phyloP scores from a whole-genome alignment of 371 early-diverging fungal species.

The Circinella umbellata region DNA sequence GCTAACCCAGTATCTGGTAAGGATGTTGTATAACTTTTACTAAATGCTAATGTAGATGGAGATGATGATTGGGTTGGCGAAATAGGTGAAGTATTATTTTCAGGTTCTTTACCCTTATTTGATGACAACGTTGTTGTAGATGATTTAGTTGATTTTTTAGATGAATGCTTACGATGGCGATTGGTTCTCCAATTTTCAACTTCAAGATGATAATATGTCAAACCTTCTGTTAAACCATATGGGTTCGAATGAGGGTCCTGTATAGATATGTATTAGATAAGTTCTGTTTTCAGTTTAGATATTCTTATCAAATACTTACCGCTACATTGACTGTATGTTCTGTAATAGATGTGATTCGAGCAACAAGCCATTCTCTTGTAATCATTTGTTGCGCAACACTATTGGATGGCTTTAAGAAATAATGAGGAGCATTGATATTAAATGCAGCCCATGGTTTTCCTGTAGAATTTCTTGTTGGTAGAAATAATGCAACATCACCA shows the following conservation, averaged over 20 bases:
- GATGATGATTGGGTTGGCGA: too few species aligned
- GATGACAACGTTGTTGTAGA: not conserved
- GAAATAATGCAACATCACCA: constrained; percentile 74
- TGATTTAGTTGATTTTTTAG: constrained; percentile 3
- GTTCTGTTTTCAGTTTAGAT: too few species aligned
- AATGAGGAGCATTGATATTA: constrained; percentile 78
- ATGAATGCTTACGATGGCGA: constrained; percentile 12
- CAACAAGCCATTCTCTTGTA: constrained; percentile 74
- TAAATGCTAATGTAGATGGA: not conserved
- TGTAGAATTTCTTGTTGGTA: constrained; percentile 74
- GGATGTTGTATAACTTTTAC: constrained; percentile 4
- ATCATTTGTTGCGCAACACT: constrained; percentile 43
- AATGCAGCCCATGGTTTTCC: constrained; percentile 85
- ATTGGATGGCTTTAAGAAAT: constrained; percentile 65
- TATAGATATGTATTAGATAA: not conserved
- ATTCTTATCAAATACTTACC: constrained; percentile 13
- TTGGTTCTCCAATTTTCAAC: constrained; percentile 54
- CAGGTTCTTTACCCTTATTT: constrained; percentile 10
- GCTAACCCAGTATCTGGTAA: constrained; percentile 26
- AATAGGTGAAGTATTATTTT: not conserved
- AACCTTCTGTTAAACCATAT: constrained; percentile 65
- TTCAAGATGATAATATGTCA: constrained; percentile 64
- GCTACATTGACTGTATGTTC: constrained; percentile 51
- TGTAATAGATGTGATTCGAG: constrained; percentile 64
- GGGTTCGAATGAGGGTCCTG: constrained; percentile 58